Evolutionary conservation across 208 protist species (phyloP).

Genomic region (Strigomonas culicis): DNA sequence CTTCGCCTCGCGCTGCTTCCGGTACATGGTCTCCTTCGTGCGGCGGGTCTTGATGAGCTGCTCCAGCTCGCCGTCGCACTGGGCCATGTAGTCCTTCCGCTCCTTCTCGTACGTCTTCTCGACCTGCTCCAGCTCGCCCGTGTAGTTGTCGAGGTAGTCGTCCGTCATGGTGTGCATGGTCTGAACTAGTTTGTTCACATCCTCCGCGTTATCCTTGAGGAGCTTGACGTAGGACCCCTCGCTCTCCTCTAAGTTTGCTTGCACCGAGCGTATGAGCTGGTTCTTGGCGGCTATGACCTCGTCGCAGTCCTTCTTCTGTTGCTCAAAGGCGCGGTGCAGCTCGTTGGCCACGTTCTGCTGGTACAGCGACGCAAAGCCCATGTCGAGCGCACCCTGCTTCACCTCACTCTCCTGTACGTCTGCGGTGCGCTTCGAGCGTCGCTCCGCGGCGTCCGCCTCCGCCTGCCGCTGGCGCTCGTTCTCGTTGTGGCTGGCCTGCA

Average conservation of each 20-base stretch:
- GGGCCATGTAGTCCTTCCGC: slow-evolving; percentile 64
- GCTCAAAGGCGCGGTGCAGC: slow-evolving; percentile 66
- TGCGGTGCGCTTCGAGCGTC: slow-evolving; percentile 32
- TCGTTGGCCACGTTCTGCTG: slow-evolving; percentile 82
- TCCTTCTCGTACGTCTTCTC: slow-evolving; percentile 88
- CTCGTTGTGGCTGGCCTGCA: slow-evolving; percentile 61
- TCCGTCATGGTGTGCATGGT: slow-evolving; percentile 87
- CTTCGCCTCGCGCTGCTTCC: slow-evolving; percentile 71
- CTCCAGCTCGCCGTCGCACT: slow-evolving; percentile 78
- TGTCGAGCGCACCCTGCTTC: slow-evolving; percentile 61
- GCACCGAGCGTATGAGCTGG: slow-evolving; percentile 77
- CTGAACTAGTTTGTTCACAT: slow-evolving; percentile 78
- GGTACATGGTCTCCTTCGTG: slow-evolving; percentile 87
- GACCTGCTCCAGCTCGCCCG: slow-evolving; percentile 74
- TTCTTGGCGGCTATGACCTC: slow-evolving; percentile 85
- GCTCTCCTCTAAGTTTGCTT: slow-evolving; percentile 73
- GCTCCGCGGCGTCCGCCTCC: slow-evolving; percentile 33
- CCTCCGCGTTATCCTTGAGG: slow-evolving; percentile 70
- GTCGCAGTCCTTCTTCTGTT: slow-evolving; percentile 73
- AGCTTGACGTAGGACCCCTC: slow-evolving; percentile 92
- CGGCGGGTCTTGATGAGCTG: slow-evolving; percentile 86
- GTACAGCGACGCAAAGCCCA: slow-evolving; percentile 90
- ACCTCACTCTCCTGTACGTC: slow-evolving; percentile 56
- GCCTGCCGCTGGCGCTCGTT: slow-evolving; percentile 62
- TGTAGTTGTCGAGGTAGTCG: slow-evolving; percentile 72